These are phyloP conservation scores for Wickerhamomyces alni DNA, from an alignment of 805 yeast species.

Conservation along the genomic window DNA sequence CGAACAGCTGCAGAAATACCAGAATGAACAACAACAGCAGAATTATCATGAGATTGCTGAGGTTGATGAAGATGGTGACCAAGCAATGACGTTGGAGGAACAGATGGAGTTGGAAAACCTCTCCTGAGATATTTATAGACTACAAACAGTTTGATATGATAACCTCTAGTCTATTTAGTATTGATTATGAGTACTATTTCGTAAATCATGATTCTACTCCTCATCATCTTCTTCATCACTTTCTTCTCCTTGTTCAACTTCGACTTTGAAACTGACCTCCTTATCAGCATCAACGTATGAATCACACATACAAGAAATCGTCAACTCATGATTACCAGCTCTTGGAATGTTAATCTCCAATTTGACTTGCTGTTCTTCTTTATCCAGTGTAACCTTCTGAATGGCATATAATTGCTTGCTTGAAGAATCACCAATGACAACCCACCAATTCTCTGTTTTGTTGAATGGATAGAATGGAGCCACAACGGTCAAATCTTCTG, in stretches of 20 bases:
- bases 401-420: slow-evolving; percentile 65
- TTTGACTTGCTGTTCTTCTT: slow-evolving; percentile 45
- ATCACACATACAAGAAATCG: slow-evolving; percentile 86
- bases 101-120: slow-evolving; percentile 19
- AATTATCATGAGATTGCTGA: slow-evolving; percentile 14
- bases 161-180: not conserved
- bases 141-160: no score
- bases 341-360: slow-evolving; percentile 53
- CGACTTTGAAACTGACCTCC: slow-evolving; percentile 54
- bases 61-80: slow-evolving; percentile 23
- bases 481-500: slow-evolving; percentile 55
- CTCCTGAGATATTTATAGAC: no score
- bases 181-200: not conserved
- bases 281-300: slow-evolving; percentile 91
- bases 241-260: slow-evolving; percentile 32
- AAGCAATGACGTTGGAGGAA: slow-evolving; percentile 21
- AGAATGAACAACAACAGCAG: slow-evolving; percentile 38
- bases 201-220: not conserved
- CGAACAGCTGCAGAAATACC: slow-evolving; percentile 57
- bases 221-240: slow-evolving; percentile 17
- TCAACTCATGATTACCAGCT: slow-evolving; percentile 55
- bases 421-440: slow-evolving; percentile 66
- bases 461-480: slow-evolving; percentile 53
- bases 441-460: slow-evolving; percentile 80
- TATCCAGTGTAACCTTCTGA: slow-evolving; percentile 51